These are phyloP conservation scores for Physaria fendleri DNA, from an alignment of 345 rosid species.

Conservation along the genomic window DNA sequence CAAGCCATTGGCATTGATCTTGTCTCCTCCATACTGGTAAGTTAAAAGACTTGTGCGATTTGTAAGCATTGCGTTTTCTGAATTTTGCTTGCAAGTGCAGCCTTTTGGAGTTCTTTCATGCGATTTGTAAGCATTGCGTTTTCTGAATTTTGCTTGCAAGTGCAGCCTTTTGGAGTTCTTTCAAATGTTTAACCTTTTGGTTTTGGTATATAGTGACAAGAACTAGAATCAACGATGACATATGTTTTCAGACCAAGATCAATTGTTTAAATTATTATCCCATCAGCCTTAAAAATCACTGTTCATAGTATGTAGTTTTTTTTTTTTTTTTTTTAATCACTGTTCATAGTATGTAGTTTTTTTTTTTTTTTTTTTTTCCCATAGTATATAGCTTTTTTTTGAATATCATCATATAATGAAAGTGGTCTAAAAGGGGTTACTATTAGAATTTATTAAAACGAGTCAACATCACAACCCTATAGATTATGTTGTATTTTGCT, in stretches of 20 bases:
- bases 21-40: constrained; percentile 5
- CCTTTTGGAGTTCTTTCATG: constrained; percentile 1
- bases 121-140: constrained; percentile 27
- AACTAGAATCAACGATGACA: neutral
- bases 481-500: no score
- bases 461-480: no score
- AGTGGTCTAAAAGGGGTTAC: no score
- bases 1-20: constrained; percentile 6
- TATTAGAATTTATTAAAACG: no score
- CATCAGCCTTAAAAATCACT: no score
- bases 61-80: constrained; percentile 27
- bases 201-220: constrained; percentile 18
- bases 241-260: constrained; percentile 17
- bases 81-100: constrained; percentile 25
- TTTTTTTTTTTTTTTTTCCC: no score
- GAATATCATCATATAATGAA: no score
- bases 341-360: no score
- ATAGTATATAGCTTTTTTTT: no score
- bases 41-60: constrained; percentile 12
- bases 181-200: constrained; percentile 11
- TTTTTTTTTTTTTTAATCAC: neutral
- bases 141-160: constrained; percentile 26
- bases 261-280: constrained; percentile 8
- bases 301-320: no score
- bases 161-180: constrained; percentile 7